Conservation (phyloP, 192 early-diverging fungal genomes). For the Coemansia sp. region DNA sequence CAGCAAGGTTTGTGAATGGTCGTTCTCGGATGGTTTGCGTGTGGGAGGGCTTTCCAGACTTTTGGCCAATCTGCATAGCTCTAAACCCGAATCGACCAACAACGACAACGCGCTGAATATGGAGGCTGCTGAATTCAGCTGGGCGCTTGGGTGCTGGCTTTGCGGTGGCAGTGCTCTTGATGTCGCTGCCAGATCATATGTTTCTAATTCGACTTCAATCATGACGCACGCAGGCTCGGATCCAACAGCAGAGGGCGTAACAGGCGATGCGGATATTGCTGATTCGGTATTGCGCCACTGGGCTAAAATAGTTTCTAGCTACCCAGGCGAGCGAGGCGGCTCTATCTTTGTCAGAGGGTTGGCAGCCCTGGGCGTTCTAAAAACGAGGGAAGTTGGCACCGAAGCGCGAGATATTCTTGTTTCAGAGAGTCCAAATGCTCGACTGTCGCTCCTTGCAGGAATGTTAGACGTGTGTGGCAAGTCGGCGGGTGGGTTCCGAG, state of each 20-base stretch:
- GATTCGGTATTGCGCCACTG: conserved; percentile 34
- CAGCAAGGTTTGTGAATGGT: conserved; percentile 23
- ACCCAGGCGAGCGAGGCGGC: neutral
- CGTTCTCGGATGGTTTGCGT: neutral
- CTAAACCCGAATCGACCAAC: neutral
- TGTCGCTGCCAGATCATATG: neutral
- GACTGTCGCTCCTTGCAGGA: conserved; percentile 39
- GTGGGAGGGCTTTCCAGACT: neutral
- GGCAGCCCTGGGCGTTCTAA: conserved; percentile 7
- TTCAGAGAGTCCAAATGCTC: conserved; percentile 10
- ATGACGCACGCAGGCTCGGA: neutral
- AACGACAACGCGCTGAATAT: conserved; percentile 10
- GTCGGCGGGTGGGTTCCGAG: conserved; percentile 17
- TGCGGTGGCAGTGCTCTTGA: conserved; percentile 29
- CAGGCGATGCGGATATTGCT: conserved; percentile 5
- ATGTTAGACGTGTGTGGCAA: conserved; percentile 44
- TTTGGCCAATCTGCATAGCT: neutral
- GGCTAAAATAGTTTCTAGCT: conserved; percentile 13
- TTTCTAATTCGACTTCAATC: neutral
- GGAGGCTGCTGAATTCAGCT: conserved; percentile 28
- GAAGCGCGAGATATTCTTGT: conserved; percentile 36
- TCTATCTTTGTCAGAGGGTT: conserved; percentile 14
- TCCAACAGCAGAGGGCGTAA: neutral
- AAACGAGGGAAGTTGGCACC: conserved; percentile 7
- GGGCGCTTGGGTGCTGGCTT: conserved; percentile 54